Conservation (phyloP, 345 rosid species). For the Draba incana region DNA sequence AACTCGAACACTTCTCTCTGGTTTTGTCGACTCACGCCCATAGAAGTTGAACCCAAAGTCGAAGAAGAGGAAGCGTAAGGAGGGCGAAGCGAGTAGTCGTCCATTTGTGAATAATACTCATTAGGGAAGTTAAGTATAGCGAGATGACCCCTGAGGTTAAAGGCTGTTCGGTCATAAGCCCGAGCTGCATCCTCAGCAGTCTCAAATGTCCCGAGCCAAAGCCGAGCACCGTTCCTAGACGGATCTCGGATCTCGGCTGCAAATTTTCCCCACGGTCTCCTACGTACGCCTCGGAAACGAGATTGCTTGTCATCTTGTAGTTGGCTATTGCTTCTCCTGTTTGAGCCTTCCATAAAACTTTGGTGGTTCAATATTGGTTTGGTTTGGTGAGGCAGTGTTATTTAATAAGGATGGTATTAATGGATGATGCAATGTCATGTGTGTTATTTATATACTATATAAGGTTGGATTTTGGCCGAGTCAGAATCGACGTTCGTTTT, state of each 20-base stretch:
- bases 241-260: slow-evolving; percentile 96
- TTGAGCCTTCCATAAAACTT: slow-evolving; percentile 40
- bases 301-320: slow-evolving; percentile 41
- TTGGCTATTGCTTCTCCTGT: slow-evolving; percentile 36
- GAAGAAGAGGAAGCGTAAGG: slow-evolving; percentile 30
- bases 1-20: slow-evolving; percentile 69
- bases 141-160: slow-evolving; percentile 60
- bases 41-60: slow-evolving; percentile 34
- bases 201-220: slow-evolving; percentile 86
- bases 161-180: slow-evolving; percentile 84
- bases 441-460: slow-evolving; percentile 31
- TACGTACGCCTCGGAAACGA: slow-evolving; percentile 62
- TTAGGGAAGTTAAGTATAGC: slow-evolving; percentile 82
- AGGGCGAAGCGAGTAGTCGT: slow-evolving; percentile 39
- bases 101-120: slow-evolving; percentile 51
- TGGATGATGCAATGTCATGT: slow-evolving; percentile 29
- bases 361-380: slow-evolving; percentile 30
- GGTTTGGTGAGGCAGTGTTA: slow-evolving; percentile 8
- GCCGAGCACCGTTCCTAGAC: slow-evolving; percentile 57
- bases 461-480: slow-evolving; percentile 26
- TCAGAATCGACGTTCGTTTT: slow-evolving; percentile 43
- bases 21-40: slow-evolving; percentile 31
- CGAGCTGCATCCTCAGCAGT: slow-evolving; percentile 81
- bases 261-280: slow-evolving; percentile 84
- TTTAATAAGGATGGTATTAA: slow-evolving; percentile 9